A percentile compares a stretch with the other conserved stretches of the same genome.
These are phyloP conservation scores for Pseudonitzschia multiseries DNA, from an alignment of 108 stramenopile genomes.

Conservation along the genomic window DNA sequence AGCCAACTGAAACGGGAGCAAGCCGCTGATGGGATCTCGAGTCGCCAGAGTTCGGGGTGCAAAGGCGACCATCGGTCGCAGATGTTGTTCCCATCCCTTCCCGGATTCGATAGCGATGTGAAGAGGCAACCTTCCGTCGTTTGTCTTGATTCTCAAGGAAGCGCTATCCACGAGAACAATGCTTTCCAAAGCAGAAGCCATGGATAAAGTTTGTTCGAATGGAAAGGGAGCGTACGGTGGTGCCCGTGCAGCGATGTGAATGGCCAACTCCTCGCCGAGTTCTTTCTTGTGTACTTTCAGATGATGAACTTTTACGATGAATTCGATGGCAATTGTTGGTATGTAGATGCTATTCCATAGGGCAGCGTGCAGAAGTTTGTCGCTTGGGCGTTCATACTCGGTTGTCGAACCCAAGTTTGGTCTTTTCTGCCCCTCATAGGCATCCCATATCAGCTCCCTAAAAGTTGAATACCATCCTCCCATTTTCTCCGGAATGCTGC, in stretches of 20 bases:
- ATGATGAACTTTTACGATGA: constrained; percentile 31
- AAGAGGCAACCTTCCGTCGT: constrained; percentile 27
- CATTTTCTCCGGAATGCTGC: constrained; percentile 5
- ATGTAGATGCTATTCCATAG: constrained; percentile 26
- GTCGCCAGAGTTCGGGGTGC: not conserved
- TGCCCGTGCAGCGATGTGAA: constrained; percentile 29
- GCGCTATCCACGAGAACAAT: constrained; percentile 12
- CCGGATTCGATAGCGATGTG: constrained; percentile 37
- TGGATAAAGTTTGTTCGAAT: constrained; percentile 24
- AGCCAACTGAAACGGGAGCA: constrained; percentile 12
- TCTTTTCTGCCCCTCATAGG: constrained; percentile 17
- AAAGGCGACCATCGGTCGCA: not conserved
- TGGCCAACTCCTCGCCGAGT: constrained; percentile 19
- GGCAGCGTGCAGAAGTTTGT: constrained; percentile 37
- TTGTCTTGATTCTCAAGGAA: not conserved
- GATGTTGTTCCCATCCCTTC: constrained; percentile 20
- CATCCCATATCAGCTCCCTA: constrained; percentile 34
- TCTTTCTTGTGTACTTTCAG: too few species aligned
- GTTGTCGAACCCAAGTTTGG: constrained; percentile 1
- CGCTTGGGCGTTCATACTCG: not conserved
- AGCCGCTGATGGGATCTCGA: not conserved
- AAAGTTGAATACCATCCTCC: constrained; percentile 26
- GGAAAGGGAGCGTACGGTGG: constrained; percentile 30
- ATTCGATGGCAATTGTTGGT: constrained; percentile 37
- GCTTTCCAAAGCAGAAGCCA: constrained; percentile 18